These are phyloP conservation scores for Paramyrothecium sp. DNA, from an alignment of 2,329 filamentous ascomycete genomes.

Conservation along the genomic window DNA sequence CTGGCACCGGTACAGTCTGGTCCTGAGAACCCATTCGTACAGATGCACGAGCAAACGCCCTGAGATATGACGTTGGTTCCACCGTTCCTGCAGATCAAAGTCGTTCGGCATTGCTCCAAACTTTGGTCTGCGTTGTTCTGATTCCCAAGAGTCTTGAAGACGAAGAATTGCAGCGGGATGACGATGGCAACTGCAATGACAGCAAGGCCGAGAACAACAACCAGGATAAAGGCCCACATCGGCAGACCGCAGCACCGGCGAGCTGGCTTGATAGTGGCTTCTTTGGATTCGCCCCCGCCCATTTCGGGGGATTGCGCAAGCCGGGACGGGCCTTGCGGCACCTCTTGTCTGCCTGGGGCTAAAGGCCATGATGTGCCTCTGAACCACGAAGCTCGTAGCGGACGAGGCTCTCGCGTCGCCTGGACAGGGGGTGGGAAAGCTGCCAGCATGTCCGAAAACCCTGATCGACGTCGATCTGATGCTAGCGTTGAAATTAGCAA, in stretches of 20 bases:
- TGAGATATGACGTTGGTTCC: constrained; percentile 71
- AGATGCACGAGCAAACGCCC: constrained; percentile 79
- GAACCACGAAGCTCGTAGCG: constrained; percentile 44
- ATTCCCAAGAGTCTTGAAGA: constrained; percentile 49
- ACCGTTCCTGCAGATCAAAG: constrained; percentile 72
- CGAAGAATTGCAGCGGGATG: constrained; percentile 68
- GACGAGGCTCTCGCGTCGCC: constrained; percentile 24
- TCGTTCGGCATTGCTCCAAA: constrained; percentile 55
- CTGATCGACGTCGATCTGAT: constrained; percentile 47
- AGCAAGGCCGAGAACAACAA: constrained; percentile 63
- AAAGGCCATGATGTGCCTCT: constrained; percentile 49
- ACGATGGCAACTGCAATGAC: constrained; percentile 80
- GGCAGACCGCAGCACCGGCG: constrained; percentile 83
- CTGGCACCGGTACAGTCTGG: constrained; percentile 47
- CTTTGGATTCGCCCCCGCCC: constrained; percentile 12
- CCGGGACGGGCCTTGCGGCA: neutral
- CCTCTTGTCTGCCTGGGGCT: constrained; percentile 23
- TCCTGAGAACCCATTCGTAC: constrained; percentile 80
- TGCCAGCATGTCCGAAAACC: constrained; percentile 63
- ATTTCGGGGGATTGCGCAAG: neutral
- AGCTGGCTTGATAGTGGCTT: constrained; percentile 29
- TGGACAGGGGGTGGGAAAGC: constrained; percentile 63
- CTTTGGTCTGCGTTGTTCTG: constrained; percentile 33
- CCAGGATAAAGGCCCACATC: constrained; percentile 71
- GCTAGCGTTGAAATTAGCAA: constrained; percentile 16